phyloP scores from a whole-genome alignment of 768 basidiomycete genomes.

The Suillus ampliporus region DNA sequence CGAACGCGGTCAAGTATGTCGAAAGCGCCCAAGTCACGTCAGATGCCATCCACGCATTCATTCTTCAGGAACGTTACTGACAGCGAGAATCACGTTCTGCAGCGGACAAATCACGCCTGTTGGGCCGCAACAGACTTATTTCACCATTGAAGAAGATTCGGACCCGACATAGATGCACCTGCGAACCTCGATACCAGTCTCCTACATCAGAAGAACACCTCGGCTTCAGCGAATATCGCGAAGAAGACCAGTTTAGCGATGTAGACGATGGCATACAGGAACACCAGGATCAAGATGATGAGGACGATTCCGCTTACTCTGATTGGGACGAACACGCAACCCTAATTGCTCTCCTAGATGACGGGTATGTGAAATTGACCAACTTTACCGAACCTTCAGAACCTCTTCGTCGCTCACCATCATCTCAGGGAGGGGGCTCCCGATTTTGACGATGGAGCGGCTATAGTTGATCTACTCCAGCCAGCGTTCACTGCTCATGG shows the following conservation, averaged over 20 bases:
- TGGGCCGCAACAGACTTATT: neutral
- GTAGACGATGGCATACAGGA: neutral
- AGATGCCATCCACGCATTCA: conserved; percentile 1
- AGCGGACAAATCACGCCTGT: neutral
- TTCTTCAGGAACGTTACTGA: conserved; percentile 7
- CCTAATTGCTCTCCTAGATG: conserved; percentile 34
- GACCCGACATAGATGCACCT: neutral
- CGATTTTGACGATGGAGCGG: conserved; percentile 47
- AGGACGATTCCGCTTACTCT: conserved; percentile 11
- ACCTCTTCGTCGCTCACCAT: neutral
- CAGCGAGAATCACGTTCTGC: neutral
- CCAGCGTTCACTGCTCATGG: conserved; percentile 41
- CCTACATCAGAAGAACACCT: conserved; percentile 1
- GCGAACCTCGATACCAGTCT: neutral
- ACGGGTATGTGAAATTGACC: conserved; percentile 19
- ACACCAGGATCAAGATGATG: conserved; percentile 6
- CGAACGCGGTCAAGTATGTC: conserved; percentile 12
- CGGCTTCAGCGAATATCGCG: conserved; percentile 6
- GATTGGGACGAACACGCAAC: conserved; percentile 36
- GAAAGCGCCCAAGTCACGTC: conserved; percentile 11
- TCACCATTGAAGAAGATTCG: neutral
- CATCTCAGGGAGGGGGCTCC: conserved; percentile 42
- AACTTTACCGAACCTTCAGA: neutral
- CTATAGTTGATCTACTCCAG: conserved; percentile 55
- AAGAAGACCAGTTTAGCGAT: neutral